A percentile compares a stretch with the other conserved stretches of the same genome.
phyloP scores from a whole-genome alignment of 2,329 filamentous ascomycete species.

The Cordyceps farinosa region DNA sequence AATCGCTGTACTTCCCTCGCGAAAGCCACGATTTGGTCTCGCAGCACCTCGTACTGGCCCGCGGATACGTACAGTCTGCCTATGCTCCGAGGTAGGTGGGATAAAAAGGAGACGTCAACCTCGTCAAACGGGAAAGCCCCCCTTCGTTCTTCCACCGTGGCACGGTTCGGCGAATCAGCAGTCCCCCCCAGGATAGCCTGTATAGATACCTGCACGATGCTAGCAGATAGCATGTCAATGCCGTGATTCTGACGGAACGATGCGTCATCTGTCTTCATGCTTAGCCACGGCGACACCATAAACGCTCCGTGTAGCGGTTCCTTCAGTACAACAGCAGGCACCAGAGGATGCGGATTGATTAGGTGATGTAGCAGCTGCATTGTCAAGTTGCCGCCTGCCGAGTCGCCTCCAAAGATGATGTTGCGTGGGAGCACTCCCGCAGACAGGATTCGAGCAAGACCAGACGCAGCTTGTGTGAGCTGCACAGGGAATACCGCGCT shows the following conservation, averaged over 20 bases:
- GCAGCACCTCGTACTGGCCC: not conserved
- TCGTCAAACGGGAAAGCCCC: not conserved
- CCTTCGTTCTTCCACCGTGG: not conserved
- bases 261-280: not conserved
- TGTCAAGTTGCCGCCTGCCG: too few relatives aligned
- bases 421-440: too few relatives aligned
- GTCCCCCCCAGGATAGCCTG: not conserved
- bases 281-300: too few relatives aligned
- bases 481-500: too few relatives aligned
- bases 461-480: too few relatives aligned
- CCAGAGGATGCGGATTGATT: too few relatives aligned
- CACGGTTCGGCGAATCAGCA: not conserved
- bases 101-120: not conserved
- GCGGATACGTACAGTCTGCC: not conserved
- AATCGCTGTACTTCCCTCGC: not conserved
- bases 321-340: too few relatives aligned
- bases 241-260: not conserved
- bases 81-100: not conserved
- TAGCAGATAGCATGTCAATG: not conserved
- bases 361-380: too few relatives aligned
- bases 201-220: not conserved
- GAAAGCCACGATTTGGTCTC: not conserved
- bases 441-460: too few relatives aligned
- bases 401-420: too few relatives aligned
- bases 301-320: too few relatives aligned